Conservation (phyloP, 2,329 filamentous ascomycete genomes). For the Tympanopsis confertula region DNA sequence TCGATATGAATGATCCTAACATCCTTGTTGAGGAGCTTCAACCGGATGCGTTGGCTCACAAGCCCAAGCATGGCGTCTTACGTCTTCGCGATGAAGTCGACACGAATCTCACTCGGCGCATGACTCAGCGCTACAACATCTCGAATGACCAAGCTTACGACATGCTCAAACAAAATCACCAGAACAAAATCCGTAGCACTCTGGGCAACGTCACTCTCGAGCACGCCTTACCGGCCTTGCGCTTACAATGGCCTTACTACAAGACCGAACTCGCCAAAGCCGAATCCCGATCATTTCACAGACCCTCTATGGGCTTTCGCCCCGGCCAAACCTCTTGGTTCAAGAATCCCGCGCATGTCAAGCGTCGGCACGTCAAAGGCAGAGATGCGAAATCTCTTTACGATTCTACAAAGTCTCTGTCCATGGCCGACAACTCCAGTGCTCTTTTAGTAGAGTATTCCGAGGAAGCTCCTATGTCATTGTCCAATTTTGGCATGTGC, state of each 20-base stretch:
- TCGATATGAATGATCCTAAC: conserved; percentile 56
- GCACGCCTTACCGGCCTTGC: conserved; percentile 54
- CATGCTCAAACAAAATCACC: conserved; percentile 58
- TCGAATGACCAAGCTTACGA: conserved; percentile 62
- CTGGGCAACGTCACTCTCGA: conserved; percentile 53
- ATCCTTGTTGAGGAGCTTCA: conserved; percentile 50
- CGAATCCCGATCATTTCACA: conserved; percentile 54
- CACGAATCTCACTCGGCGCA: conserved; percentile 38
- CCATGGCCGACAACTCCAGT: conserved; percentile 51
- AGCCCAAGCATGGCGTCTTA: conserved; percentile 14
- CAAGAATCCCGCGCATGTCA: conserved; percentile 39
- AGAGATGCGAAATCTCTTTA: conserved; percentile 48
- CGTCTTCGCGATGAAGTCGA: conserved; percentile 24
- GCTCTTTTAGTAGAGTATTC: conserved; percentile 56
- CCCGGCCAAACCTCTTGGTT: conserved; percentile 41
- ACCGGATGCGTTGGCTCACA: conserved; percentile 26
- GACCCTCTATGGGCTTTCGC: conserved; percentile 44
- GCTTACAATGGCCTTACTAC: conserved; percentile 60
- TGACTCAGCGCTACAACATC: conserved; percentile 55
- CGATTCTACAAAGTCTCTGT: conserved; percentile 44
- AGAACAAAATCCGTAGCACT: conserved; percentile 57
- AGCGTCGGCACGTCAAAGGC: conserved; percentile 48
- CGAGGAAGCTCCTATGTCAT: conserved; percentile 53
- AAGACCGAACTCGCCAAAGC: conserved; percentile 48
- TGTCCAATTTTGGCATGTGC: conserved; percentile 63